These are phyloP conservation scores for Curvularia hawaiiensis DNA, from an alignment of 2,329 filamentous ascomycete genomes.

Conservation along the genomic window DNA sequence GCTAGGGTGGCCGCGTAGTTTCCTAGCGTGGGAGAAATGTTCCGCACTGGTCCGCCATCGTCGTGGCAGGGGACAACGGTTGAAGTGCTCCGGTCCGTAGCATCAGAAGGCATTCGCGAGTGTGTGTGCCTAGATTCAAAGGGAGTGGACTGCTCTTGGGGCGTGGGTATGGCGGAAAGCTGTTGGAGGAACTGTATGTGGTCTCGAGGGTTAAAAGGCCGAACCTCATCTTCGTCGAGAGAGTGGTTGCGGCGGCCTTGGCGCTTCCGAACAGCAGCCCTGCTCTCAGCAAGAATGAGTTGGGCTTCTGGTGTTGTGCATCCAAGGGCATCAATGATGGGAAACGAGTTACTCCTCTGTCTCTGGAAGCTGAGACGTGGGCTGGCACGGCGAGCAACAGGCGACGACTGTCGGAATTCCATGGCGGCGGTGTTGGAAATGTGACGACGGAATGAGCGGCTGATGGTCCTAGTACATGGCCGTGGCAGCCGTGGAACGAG, in stretches of 20 bases:
- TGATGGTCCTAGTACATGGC: slow-evolving; percentile 31
- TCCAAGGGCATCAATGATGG: slow-evolving; percentile 42
- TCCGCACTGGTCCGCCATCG: slow-evolving; percentile 11
- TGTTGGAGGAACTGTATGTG: slow-evolving; percentile 39
- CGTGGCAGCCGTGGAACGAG: slow-evolving; percentile 20
- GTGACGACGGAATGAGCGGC: slow-evolving; percentile 23
- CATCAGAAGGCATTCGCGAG: slow-evolving; percentile 36
- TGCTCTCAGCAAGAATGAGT: slow-evolving; percentile 43
- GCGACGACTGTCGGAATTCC: slow-evolving; percentile 35
- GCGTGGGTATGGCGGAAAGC: slow-evolving; percentile 14
- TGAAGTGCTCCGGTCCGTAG: slow-evolving; percentile 38
- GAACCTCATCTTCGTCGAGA: slow-evolving; percentile 24
- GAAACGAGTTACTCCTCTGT: slow-evolving; percentile 45
- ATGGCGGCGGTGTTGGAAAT: slow-evolving; percentile 24
- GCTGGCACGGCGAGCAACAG: slow-evolving; percentile 22
- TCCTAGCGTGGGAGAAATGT: slow-evolving; percentile 24
- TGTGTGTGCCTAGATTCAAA: slow-evolving; percentile 22
- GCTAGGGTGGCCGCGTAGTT: slow-evolving; percentile 46
- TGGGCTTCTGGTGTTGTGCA: slow-evolving; percentile 45
- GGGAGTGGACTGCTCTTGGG: slow-evolving; percentile 19
- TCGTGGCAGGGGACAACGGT: slow-evolving; percentile 31
- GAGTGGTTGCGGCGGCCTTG: slow-evolving; percentile 32
- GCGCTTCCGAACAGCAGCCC: slow-evolving; percentile 41
- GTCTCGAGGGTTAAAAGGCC: slow-evolving; percentile 36
- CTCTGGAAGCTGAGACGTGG: slow-evolving; percentile 33